Conservation (phyloP, 805 yeast species). For the Candida ulmi region DNA sequence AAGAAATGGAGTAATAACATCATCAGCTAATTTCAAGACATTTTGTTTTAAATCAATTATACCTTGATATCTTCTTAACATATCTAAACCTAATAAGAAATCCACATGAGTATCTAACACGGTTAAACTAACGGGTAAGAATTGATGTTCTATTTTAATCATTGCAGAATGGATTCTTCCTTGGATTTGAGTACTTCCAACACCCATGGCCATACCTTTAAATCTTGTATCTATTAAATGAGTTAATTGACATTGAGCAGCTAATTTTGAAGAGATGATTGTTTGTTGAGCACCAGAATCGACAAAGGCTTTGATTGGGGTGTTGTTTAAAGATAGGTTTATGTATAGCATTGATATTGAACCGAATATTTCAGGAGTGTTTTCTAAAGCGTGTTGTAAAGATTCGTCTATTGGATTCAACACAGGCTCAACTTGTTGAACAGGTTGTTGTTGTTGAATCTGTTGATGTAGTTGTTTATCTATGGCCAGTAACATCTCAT, state of each 20-base stretch:
- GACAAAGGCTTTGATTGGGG: constrained; percentile 83
- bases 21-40: constrained; percentile 66
- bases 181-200: constrained; percentile 70
- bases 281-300: constrained; percentile 96
- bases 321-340: constrained; percentile 70
- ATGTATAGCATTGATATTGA: constrained; percentile 81
- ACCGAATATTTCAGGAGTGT: constrained; percentile 86
- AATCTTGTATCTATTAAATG: constrained; percentile 76
- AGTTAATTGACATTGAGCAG: constrained; percentile 63
- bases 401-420: constrained; percentile 59
- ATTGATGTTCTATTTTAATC: constrained; percentile 62
- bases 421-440: too few relatives aligned
- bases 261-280: constrained; percentile 71
- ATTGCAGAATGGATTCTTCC: constrained; percentile 92
- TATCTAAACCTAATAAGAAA: constrained; percentile 80
- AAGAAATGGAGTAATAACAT: constrained; percentile 65
- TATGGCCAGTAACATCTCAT: background rate
- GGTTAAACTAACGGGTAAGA: constrained; percentile 62
- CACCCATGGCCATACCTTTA: constrained; percentile 83
- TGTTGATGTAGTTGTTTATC: background rate
- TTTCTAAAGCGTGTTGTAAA: constrained; percentile 72
- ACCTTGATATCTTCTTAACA: constrained; percentile 87
- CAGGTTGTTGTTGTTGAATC: background rate
- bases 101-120: constrained; percentile 71
- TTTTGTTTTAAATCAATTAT: constrained; percentile 66